A percentile compares a stretch with the other conserved stretches of the same genome.
Evolutionary conservation across 306 rosid species (phyloP).

Genomic region (Prinsepia uniflora): DNA sequence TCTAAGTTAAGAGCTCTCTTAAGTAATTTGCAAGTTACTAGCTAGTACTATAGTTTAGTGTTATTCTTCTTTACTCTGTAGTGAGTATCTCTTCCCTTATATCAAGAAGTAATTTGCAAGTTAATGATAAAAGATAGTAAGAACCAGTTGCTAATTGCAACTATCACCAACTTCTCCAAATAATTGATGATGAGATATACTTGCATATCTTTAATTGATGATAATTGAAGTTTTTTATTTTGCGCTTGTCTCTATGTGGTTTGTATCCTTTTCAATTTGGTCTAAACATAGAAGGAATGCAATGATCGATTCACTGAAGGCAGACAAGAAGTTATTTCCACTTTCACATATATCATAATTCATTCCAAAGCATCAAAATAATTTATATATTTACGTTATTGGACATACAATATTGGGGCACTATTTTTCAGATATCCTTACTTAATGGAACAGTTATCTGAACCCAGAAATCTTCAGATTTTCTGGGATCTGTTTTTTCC

Average conservation of each 20-base stretch:
- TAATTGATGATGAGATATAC: background rate
- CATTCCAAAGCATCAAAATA: too few relatives aligned
- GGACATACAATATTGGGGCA: background rate
- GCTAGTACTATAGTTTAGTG: too few relatives aligned
- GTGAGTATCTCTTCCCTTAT: background rate
- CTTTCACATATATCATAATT: background rate
- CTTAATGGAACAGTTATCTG: conserved; percentile 1
- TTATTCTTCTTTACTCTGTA: too few relatives aligned
- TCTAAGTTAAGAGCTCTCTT: too few relatives aligned
- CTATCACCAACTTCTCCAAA: background rate
- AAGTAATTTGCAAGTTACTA: too few relatives aligned
- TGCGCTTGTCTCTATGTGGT: background rate
- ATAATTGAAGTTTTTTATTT: too few relatives aligned
- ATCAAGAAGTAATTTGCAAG: too few relatives aligned
- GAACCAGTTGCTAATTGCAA: background rate
- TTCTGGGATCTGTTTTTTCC: conserved; percentile 13
- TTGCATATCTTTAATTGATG: background rate
- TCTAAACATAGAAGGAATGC: background rate
- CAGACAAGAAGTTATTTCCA: background rate
- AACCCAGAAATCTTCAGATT: background rate
- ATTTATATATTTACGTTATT: too few relatives aligned
- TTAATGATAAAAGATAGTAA: too few relatives aligned
- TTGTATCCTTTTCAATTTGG: background rate
- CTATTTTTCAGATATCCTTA: background rate
- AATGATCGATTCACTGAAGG: background rate